These are phyloP conservation scores for Melaleuca quinquenervia DNA, from an alignment of 345 rosid genomes.

Conservation along the genomic window DNA sequence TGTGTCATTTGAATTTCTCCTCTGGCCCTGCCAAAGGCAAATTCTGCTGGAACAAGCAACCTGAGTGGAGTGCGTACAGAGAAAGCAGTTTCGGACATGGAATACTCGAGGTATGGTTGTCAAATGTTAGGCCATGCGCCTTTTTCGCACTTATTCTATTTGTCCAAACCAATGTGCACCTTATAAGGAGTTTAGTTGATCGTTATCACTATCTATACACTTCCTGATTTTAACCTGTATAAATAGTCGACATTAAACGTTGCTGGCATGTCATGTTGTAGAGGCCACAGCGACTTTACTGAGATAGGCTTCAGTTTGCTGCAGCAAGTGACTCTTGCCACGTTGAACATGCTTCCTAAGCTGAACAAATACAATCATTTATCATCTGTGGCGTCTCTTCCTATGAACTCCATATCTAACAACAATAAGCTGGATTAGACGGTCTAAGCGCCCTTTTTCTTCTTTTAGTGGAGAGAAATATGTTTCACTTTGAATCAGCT, in stretches of 20 bases:
- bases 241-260: neutral
- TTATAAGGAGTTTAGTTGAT: neutral
- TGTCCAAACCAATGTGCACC: neutral
- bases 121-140: neutral
- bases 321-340: neutral
- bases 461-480: neutral
- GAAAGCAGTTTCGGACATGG: constrained; percentile 96
- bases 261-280: neutral
- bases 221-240: neutral
- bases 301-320: neutral
- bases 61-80: constrained; percentile 80
- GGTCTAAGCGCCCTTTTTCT: neutral
- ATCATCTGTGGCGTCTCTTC: neutral
- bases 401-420: neutral
- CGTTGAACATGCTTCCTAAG: neutral
- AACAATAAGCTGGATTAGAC: neutral
- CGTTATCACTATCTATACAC: neutral
- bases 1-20: constrained; percentile 58
- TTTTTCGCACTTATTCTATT: neutral
- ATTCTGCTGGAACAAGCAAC: constrained; percentile 78
- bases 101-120: constrained; percentile 50
- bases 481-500: neutral
- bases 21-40: constrained; percentile 72
- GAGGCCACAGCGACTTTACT: neutral
- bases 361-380: neutral